Evolutionary conservation across 345 rosid genomes (phyloP).

Genomic region (Rhizophora mangle): DNA sequence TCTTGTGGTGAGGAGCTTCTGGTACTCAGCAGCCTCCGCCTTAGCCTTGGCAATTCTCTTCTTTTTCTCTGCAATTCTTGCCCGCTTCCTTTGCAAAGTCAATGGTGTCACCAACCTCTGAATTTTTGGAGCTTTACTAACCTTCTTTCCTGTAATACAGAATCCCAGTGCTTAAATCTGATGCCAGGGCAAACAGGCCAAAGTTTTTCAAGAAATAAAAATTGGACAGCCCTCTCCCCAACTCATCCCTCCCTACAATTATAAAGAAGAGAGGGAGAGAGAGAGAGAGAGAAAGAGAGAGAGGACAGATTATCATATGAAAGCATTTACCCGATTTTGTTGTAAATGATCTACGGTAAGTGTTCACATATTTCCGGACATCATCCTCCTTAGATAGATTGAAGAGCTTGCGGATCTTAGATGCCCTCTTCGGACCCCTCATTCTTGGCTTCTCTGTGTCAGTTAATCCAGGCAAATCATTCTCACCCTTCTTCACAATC

Average conservation of each 20-base stretch:
- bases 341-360: conserved; percentile 71
- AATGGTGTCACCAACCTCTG: conserved; percentile 87
- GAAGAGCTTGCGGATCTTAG: conserved; percentile 70
- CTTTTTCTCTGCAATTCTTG: conserved; percentile 78
- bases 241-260: no score
- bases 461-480: conserved; percentile 70
- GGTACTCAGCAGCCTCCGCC: conserved; percentile 85
- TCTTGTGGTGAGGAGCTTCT: conserved; percentile 77
- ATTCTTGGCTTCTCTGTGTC: conserved; percentile 72
- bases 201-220: no score
- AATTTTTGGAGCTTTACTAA: conserved; percentile 82
- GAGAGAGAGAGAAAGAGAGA: no score
- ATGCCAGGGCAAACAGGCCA: background rate
- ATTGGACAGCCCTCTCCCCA: no score
- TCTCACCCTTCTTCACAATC: conserved; percentile 74
- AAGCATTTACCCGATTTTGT: conserved; percentile 54
- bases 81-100: conserved; percentile 81
- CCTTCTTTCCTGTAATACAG: conserved; percentile 56
- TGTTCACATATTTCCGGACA: conserved; percentile 75
- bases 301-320: background rate
- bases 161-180: background rate
- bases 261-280: background rate
- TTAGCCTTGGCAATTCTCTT: conserved; percentile 81
- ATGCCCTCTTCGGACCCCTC: conserved; percentile 85
- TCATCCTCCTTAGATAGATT: conserved; percentile 75